Evolutionary conservation across 2,329 filamentous ascomycete species (phyloP).

Genomic region (Elsinoe perseae): DNA sequence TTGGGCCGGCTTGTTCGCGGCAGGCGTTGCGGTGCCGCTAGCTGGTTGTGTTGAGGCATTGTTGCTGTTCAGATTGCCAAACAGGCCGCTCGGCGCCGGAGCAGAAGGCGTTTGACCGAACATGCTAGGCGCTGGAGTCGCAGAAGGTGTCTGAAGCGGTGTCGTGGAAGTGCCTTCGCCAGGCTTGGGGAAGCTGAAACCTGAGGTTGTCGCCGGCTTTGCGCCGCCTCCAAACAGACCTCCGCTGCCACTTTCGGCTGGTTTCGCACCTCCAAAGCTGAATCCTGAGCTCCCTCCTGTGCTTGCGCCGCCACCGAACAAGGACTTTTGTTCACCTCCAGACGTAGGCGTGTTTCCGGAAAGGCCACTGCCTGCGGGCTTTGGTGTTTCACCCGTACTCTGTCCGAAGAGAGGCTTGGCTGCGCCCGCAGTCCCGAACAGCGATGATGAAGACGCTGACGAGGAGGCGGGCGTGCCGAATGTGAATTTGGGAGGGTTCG

Average conservation of each 20-base stretch:
- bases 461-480: constrained; percentile 33
- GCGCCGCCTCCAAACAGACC: constrained; percentile 20
- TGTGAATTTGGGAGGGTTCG: constrained; percentile 23
- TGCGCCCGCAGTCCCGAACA: constrained; percentile 16
- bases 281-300: constrained; percentile 17
- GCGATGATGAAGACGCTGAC: constrained; percentile 25
- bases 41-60: constrained; percentile 1
- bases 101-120: constrained; percentile 4
- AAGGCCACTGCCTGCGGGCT: constrained; percentile 21
- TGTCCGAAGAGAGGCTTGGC: constrained; percentile 20
- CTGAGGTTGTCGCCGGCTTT: constrained; percentile 8
- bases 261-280: constrained; percentile 17
- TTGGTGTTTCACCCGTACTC: constrained; percentile 16
- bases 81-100: constrained; percentile 9
- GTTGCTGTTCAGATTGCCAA: constrained; percentile 11
- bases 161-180: constrained; percentile 36
- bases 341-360: constrained; percentile 26
- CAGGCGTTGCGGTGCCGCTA: constrained; percentile 22
- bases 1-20: constrained; percentile 21
- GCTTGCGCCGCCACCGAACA: constrained; percentile 23
- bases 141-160: constrained; percentile 43
- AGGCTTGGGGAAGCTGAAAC: constrained; percentile 18
- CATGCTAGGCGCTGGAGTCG: constrained; percentile 11
- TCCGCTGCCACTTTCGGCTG: constrained; percentile 11
- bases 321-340: constrained; percentile 15